Base-by-base conservation (phyloP, 2,329 filamentous ascomycete genomes). In the Fusarium bulbicola region DNA sequence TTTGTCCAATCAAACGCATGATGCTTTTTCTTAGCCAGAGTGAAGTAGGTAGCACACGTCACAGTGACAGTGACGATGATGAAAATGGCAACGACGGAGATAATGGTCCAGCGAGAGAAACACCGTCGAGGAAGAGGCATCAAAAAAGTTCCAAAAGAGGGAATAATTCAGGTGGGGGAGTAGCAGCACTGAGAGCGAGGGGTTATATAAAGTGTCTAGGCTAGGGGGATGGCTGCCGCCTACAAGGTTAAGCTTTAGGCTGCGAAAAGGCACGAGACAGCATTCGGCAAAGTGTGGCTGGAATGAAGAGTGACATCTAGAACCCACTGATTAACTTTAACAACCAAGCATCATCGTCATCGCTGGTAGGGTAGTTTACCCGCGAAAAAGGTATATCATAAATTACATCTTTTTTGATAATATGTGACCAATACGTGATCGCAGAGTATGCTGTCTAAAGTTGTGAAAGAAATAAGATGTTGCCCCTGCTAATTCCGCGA, bases 1-100 rank as follows among this genome's bases (percentile, higher is more conserved):
- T 28, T 43, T 7, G 36, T 34, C 73, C 73, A 76, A n/a, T 75
- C 68, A 13, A 74, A 71, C 1, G 37, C 36, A 43, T 72, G 37
- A n/a, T 32, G 56, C 5, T 32, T 11, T 24, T 32, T 60, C 20
- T 34, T 63, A 5, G 34, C n/a, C 45, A 62, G n/a, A 2, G 59
- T 49, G 21, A 71, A 74, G 9, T 74, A 73, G 0, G 68, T 58
- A 34, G 45, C 64, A 5, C 71, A 66, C 5, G 40, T 49, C 1
- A 70, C 42, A 6, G 42, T 54, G 21, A 68, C 20, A 6, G 43
- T 36, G 0, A 73, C 26, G 1, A 71, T 20, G 4, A 63, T 42
- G 7, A 71, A 67, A 28, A 53, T 59, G 16, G 50, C 30, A 9
- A 59, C 65, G 13, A 65, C 14, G 21, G 43, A 21, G 28, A 69